These are phyloP conservation scores for Scedosporium boydii DNA, from an alignment of 2,329 filamentous ascomycete species.

Conservation along the genomic window DNA sequence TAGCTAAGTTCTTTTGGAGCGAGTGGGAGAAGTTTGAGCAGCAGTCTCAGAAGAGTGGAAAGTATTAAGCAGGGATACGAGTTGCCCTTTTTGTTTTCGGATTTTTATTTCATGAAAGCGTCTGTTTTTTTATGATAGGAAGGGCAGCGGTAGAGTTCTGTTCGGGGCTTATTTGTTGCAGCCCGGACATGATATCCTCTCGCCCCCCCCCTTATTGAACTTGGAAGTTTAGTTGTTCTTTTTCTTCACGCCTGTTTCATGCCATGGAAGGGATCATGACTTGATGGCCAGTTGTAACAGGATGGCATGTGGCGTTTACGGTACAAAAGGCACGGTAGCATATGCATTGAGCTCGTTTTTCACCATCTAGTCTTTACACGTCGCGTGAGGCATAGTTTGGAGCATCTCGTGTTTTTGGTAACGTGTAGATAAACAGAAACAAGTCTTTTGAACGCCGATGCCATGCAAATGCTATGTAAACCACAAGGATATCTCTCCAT, in stretches of 20 bases:
- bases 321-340: neutral
- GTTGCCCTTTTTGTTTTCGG: neutral
- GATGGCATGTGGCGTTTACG: neutral
- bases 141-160: neutral
- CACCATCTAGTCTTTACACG: neutral
- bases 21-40: constrained; percentile 51
- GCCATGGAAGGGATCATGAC: neutral
- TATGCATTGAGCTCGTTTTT: neutral
- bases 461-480: constrained; percentile 1
- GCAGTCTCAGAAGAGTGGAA: constrained; percentile 21
- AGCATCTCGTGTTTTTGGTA: too few species aligned
- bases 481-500: neutral
- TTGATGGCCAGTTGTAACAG: neutral
- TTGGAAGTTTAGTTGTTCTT: too few species aligned
- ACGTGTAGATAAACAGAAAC: too few species aligned
- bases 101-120: neutral
- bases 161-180: neutral
- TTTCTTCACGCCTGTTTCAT: too few species aligned
- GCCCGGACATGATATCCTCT: too few species aligned
- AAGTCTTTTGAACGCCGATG: constrained; percentile 3
- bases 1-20: constrained; percentile 44
- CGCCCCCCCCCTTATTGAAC: too few species aligned
- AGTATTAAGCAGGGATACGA: neutral
- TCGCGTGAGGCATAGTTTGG: too few species aligned
- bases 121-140: neutral